phyloP scores from a whole-genome alignment of 345 rosid genomes.

The Populus ilicifolia region DNA sequence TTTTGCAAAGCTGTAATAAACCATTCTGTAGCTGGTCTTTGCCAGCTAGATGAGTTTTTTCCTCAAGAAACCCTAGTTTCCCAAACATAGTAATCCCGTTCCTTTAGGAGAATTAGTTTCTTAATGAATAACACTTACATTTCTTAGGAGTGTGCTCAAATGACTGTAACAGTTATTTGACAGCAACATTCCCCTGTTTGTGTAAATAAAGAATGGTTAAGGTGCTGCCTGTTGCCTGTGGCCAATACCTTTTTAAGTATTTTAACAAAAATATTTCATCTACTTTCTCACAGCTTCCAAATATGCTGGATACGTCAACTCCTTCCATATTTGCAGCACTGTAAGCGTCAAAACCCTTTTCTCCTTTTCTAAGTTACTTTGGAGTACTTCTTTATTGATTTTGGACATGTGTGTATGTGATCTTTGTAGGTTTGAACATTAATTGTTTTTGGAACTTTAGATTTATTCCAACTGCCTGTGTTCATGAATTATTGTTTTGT shows the following conservation, averaged over 20 bases:
- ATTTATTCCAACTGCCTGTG: neutral
- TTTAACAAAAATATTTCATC: neutral
- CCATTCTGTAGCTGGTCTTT: too few relatives aligned
- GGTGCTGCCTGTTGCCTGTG: neutral
- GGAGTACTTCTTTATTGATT: neutral
- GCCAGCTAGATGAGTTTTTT: too few relatives aligned
- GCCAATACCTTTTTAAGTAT: neutral
- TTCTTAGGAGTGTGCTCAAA: too few relatives aligned
- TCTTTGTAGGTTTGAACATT: neutral
- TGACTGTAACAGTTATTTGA: too few relatives aligned
- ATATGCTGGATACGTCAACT: slow-evolving; percentile 79
- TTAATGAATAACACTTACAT: too few relatives aligned
- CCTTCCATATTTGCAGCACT: slow-evolving; percentile 73
- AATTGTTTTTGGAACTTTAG: neutral
- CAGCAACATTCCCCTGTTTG: neutral
- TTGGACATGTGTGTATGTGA: neutral
- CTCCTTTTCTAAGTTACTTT: neutral
- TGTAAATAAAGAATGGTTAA: neutral
- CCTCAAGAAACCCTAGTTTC: too few relatives aligned
- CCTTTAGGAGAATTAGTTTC: too few relatives aligned
- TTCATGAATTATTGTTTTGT: neutral
- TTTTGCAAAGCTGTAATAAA: too few relatives aligned
- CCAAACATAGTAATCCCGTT: too few relatives aligned
- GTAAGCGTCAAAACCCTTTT: slow-evolving; percentile 43
- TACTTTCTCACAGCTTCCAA: slow-evolving; percentile 64